Evolutionary conservation across 2,329 filamentous ascomycete genomes (phyloP).

Genomic region (Talaromyces funiculosus): DNA sequence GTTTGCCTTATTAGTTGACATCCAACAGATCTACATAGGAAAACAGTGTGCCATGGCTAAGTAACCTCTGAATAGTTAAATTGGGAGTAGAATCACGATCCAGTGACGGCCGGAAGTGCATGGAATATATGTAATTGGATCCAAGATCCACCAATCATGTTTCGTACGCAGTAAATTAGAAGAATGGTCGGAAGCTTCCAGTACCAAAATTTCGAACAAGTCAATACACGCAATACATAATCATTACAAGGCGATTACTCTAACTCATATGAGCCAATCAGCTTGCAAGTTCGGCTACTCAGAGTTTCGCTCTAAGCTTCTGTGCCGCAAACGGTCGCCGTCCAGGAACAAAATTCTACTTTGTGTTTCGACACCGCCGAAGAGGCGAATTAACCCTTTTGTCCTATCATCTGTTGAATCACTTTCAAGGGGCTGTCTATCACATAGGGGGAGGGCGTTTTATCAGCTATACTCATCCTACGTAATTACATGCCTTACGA

Average conservation of each 20-base stretch:
- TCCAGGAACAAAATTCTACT: slow-evolving; percentile 7
- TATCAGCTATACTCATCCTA: background rate
- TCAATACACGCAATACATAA: background rate
- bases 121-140: background rate
- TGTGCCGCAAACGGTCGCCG: slow-evolving; percentile 1
- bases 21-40: background rate
- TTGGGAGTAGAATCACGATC: background rate
- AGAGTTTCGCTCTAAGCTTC: background rate
- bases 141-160: background rate
- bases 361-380: background rate
- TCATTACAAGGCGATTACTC: background rate
- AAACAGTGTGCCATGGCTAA: background rate
- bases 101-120: background rate
- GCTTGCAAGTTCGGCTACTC: background rate
- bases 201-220: background rate
- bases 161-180: background rate
- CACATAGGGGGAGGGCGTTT: background rate
- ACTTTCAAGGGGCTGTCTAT: background rate
- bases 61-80: too few species aligned
- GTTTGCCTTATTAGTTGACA: background rate
- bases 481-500: background rate
- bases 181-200: background rate
- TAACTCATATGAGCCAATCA: background rate
- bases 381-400: background rate
- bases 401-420: background rate